Percentiles rank a stretch among this genome's conserved stretches.
phyloP scores from a whole-genome alignment of 2,329 filamentous ascomycete species.

The Fusarium praegraminearum region DNA sequence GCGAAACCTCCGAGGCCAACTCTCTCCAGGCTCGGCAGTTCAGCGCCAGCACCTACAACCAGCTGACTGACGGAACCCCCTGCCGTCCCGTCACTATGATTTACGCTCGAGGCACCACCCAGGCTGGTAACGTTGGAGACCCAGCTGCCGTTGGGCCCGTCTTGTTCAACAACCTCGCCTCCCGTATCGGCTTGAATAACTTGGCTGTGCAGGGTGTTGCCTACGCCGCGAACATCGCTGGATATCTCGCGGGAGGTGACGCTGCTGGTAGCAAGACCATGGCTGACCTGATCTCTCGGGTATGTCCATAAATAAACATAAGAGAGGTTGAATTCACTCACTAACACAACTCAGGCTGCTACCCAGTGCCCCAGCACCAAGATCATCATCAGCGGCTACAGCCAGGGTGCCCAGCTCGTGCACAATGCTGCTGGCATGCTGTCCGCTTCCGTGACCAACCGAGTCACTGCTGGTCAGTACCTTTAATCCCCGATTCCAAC shows the following conservation, averaged over 20 bases:
- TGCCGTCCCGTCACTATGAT: constrained; percentile 10
- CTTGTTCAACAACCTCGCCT: constrained; percentile 7
- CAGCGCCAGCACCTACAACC: background rate
- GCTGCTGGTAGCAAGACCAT: constrained; percentile 1
- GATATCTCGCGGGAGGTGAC: background rate
- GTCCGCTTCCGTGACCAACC: background rate
- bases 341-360: background rate
- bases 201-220: constrained; percentile 7
- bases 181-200: background rate
- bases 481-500: accelerated
- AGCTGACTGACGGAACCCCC: constrained; percentile 9
- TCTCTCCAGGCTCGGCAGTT: background rate
- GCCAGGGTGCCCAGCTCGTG: background rate
- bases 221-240: background rate
- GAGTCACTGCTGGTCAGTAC: constrained; percentile 3
- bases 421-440: background rate
- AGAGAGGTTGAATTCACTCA: no score
- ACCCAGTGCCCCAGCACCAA: constrained; percentile 3
- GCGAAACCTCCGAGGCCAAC: background rate
- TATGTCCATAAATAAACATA: background rate
- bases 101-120: constrained; percentile 5
- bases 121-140: constrained; percentile 6
- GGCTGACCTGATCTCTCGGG: background rate
- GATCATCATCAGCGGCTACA: constrained; percentile 8
- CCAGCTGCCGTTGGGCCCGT: background rate